Evolutionary conservation across 2,329 filamentous ascomycete genomes (phyloP).

Genomic region (Apiospora kogelbergensis): DNA sequence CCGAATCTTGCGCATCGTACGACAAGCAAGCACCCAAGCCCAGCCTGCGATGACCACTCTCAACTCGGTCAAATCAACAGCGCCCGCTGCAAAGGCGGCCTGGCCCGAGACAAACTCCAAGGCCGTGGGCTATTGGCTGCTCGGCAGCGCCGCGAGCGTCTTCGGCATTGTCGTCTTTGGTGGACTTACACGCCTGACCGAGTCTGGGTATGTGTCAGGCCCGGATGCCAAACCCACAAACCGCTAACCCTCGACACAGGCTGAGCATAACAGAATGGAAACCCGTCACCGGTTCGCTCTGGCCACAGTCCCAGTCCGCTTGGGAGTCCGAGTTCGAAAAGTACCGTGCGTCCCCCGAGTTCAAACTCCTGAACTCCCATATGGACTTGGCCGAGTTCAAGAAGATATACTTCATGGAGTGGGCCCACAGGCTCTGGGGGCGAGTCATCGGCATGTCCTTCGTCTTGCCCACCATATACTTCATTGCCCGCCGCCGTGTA

Average conservation of each 20-base stretch:
- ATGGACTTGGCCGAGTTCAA: constrained; percentile 96
- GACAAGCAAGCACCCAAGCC: constrained; percentile 37
- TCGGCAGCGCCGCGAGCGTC: constrained; percentile 87
- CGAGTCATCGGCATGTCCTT: constrained; percentile 89
- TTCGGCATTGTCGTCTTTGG: constrained; percentile 97
- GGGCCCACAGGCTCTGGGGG: constrained; percentile 93
- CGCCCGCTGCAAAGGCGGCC: constrained; percentile 13
- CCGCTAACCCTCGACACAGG: background rate
- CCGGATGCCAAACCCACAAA: background rate
- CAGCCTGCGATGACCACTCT: constrained; percentile 20
- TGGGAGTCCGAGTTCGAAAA: constrained; percentile 94
- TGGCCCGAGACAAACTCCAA: constrained; percentile 68
- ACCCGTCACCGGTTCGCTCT: constrained; percentile 88
- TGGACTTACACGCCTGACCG: constrained; percentile 87
- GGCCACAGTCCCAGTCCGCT: constrained; percentile 73
- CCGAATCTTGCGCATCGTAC: constrained; percentile 39
- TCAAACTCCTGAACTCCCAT: constrained; percentile 84
- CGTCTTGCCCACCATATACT: constrained; percentile 83
- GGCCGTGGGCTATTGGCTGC: constrained; percentile 84
- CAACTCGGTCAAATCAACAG: constrained; percentile 8
- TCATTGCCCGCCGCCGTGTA: constrained; percentile 77
- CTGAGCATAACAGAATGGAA: constrained; percentile 99
- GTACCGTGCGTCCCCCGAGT: constrained; percentile 91
- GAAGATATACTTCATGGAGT: constrained; percentile 99
- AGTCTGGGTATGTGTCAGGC: constrained; percentile 78